phyloP scores from a whole-genome alignment of 305 asterid genomes.

The Lippia alba region DNA sequence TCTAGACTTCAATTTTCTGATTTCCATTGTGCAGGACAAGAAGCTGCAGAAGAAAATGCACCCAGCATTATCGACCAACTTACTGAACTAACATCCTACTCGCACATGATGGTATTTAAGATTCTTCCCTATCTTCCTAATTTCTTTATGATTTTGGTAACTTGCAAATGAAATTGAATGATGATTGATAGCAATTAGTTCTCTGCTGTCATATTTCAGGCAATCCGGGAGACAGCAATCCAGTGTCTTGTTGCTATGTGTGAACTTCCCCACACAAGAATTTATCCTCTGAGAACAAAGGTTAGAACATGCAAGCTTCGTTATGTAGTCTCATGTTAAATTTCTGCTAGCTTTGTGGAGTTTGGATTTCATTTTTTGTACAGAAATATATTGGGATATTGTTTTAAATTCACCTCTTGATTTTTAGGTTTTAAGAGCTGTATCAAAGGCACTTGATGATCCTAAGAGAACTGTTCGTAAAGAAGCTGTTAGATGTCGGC shows the following conservation, averaged over 20 bases:
- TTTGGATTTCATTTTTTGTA: neutral
- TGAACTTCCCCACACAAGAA: slow-evolving; percentile 70
- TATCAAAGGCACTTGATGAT: slow-evolving; percentile 81
- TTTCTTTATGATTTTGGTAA: no score
- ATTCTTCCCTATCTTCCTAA: slow-evolving; percentile 21
- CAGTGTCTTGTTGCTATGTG: slow-evolving; percentile 90
- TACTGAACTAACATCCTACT: slow-evolving; percentile 60
- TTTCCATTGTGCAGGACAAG: slow-evolving; percentile 62
- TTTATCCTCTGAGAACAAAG: slow-evolving; percentile 79
- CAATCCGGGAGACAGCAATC: slow-evolving; percentile 80
- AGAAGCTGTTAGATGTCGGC: slow-evolving; percentile 89
- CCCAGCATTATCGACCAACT: slow-evolving; percentile 60
- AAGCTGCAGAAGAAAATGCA: slow-evolving; percentile 70
- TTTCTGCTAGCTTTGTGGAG: slow-evolving; percentile 7
- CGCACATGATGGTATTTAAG: slow-evolving; percentile 64
- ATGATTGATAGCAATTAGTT: neutral
- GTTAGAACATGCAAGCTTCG: slow-evolving; percentile 40
- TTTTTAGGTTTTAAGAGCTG: slow-evolving; percentile 76
- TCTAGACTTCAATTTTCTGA: slow-evolving; percentile 26
- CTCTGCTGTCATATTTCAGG: slow-evolving; percentile 48
- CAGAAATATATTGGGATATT: neutral
- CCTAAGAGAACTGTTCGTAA: slow-evolving; percentile 84
- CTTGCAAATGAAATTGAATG: neutral
- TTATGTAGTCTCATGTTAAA: slow-evolving; percentile 1
- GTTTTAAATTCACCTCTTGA: slow-evolving; percentile 16